Evolutionary conservation across 306 rosid genomes (phyloP).

Genomic region (Cicer cuneatum): DNA sequence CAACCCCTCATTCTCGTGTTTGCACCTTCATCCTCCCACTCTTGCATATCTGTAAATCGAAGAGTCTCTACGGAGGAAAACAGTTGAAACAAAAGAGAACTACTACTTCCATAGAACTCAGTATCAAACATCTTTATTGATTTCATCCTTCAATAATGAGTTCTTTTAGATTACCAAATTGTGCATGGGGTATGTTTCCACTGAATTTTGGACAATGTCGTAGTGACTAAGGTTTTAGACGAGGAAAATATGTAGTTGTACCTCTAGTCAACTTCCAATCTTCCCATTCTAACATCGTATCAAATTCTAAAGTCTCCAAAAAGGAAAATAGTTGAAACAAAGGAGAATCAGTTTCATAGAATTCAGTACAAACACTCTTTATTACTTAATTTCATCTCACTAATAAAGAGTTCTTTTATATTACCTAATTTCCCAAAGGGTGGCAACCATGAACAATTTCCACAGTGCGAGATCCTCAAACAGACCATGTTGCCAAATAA

Average conservation of each 20-base stretch:
- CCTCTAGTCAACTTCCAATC: slow-evolving; percentile 16
- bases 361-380: slow-evolving; percentile 2
- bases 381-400: background rate
- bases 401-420: slow-evolving; percentile 17
- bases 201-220: slow-evolving; percentile 19
- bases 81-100: slow-evolving; percentile 6
- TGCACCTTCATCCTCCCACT: slow-evolving; percentile 46
- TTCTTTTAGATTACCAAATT: slow-evolving; percentile 2
- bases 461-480: background rate
- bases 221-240: background rate
- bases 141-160: background rate
- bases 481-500: background rate
- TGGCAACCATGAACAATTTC: slow-evolving; percentile 12
- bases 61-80: slow-evolving; percentile 24
- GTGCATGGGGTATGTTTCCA: slow-evolving; percentile 30
- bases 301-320: background rate
- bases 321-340: slow-evolving; percentile 29
- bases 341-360: slow-evolving; percentile 6
- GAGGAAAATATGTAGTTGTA: slow-evolving; percentile 7
- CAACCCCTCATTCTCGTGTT: too few species aligned
- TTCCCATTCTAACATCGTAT: slow-evolving; percentile 21
- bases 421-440: slow-evolving; percentile 15
- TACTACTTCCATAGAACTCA: slow-evolving; percentile 28
- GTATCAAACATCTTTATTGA: slow-evolving; percentile 5
- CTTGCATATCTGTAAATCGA: background rate